Evolutionary conservation across 2,329 filamentous ascomycete species (phyloP), one percentile per base, ranked within the genome.

Genomic region (Cytospora paraplurivora): DNA sequence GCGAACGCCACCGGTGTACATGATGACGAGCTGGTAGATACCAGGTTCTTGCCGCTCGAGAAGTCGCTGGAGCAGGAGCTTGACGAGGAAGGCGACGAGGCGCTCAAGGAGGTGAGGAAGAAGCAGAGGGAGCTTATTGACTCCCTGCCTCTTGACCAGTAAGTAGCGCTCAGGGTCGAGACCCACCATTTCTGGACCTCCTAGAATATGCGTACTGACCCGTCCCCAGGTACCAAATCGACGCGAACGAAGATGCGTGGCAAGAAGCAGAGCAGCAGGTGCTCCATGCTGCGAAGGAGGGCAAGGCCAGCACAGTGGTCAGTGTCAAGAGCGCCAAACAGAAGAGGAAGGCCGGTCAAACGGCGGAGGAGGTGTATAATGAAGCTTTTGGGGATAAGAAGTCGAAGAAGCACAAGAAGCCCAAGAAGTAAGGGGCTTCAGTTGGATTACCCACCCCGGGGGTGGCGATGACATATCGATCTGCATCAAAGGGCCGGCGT

Each of bases 101-200:
- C 91, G 33, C 77, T 92, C 66, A 81, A 81, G 55, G 87, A 86
- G 64, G 79, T 96, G 71, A 86, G 85, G 69, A 88, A 91, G 75
- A 91, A 94, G 77, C 92, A 96, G 76, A 87, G 90, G 70, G 91
- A 92, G 69, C 81, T 98, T 68, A 97, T 98, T 71, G 91, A 97
- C 79, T 90, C 93, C 67, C 79, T 98, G 66, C 93, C 94, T 52
- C 81, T 98, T 59, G 92, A 97, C 71, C 88, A 91, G 86, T 94
- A 83, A 84, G 88, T 38, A 47, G 13, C n/a, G 3, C 41, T n/a
- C 41, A 7, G 17, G 41, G 41, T 7, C 8, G 8, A n/a, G 12
- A 4, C n/a, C n/a, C 44, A 21, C 19, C 7, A 8, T 10, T 21
- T 21, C 44, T 7, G 12, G 5, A 21, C 8, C 11, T n/a, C 34